These are phyloP conservation scores for Mycena leptocephala DNA, from an alignment of 768 basidiomycete genomes.

Conservation along the genomic window DNA sequence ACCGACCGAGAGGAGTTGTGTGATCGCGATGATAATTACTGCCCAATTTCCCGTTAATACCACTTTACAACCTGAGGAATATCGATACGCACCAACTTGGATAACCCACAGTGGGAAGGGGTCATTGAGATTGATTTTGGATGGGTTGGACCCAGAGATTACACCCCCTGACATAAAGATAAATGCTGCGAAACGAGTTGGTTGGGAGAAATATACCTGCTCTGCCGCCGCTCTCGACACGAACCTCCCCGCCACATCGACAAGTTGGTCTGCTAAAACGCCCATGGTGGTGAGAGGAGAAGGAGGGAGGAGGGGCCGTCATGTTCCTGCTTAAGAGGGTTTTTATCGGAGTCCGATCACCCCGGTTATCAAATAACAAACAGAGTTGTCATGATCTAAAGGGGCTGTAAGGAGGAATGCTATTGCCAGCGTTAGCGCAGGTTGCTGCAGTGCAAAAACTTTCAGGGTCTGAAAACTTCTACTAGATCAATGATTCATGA, in stretches of 20 bases:
- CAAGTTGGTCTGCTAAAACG: slow-evolving; percentile 57
- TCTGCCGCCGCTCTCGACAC: slow-evolving; percentile 65
- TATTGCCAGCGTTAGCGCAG: neutral
- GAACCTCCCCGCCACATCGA: slow-evolving; percentile 47
- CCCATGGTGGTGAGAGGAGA: slow-evolving; percentile 58
- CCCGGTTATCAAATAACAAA: neutral
- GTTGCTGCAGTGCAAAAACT: no score
- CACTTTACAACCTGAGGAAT: neutral
- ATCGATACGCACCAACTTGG: slow-evolving; percentile 71
- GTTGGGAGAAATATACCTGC: slow-evolving; percentile 53
- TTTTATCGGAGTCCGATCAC: neutral
- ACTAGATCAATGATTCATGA: no score
- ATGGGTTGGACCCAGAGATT: slow-evolving; percentile 84
- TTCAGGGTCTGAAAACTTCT: no score
- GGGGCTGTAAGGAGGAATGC: neutral
- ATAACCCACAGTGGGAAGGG: slow-evolving; percentile 87
- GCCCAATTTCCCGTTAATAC: slow-evolving; percentile 22
- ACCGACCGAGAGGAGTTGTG: slow-evolving; percentile 78
- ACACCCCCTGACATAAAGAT: slow-evolving; percentile 74
- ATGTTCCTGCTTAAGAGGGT: neutral
- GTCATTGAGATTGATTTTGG: slow-evolving; percentile 71
- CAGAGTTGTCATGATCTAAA: neutral
- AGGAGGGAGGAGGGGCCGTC: neutral
- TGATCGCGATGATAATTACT: slow-evolving; percentile 89
- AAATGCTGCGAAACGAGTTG: neutral